Percentiles rank a stretch among this genome's conserved stretches.
These are phyloP conservation scores for Dendrobium officinale DNA, from an alignment of 106 monocot genomes.

Conservation along the genomic window DNA sequence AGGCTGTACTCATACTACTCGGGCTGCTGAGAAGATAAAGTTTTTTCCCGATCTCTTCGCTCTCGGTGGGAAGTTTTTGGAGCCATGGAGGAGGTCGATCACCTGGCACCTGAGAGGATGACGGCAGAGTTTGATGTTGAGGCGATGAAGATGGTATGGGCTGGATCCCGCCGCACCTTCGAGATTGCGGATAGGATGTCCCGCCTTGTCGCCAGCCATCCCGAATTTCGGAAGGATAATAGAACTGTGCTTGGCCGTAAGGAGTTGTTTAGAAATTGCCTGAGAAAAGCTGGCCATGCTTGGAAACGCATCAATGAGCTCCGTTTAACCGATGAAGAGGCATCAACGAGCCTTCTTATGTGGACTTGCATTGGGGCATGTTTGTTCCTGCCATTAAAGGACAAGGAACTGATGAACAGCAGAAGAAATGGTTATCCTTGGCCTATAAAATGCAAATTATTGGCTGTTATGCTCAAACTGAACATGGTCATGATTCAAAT, in stretches of 20 bases:
- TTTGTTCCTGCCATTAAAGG: slow-evolving; percentile 95
- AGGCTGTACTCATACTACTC: too few relatives aligned
- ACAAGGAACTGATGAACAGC: slow-evolving; percentile 91
- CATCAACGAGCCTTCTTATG: slow-evolving; percentile 66
- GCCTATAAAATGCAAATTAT: slow-evolving; percentile 90
- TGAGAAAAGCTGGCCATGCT: slow-evolving; percentile 75
- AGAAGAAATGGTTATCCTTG: slow-evolving; percentile 84
- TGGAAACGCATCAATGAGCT: slow-evolving; percentile 80
- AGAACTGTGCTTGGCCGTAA: slow-evolving; percentile 63
- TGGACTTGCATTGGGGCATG: slow-evolving; percentile 98
- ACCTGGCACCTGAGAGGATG: slow-evolving; percentile 66
- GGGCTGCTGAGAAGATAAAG: too few relatives aligned
- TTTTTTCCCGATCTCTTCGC: too few relatives aligned
- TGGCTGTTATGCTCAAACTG: slow-evolving; percentile 98
- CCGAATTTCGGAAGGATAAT: slow-evolving; percentile 78
- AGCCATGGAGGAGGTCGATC: slow-evolving; percentile 35
- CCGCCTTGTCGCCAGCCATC: slow-evolving; percentile 87
- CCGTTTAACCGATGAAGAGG: slow-evolving; percentile 83
- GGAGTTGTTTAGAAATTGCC: slow-evolving; percentile 70
- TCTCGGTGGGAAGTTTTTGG: too few relatives aligned
- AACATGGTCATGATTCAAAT: slow-evolving; percentile 98
- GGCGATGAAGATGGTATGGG: slow-evolving; percentile 97
- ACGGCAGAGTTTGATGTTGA: slow-evolving; percentile 73
- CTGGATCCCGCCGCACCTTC: slow-evolving; percentile 62
- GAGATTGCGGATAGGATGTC: slow-evolving; percentile 72